Conservation (phyloP, 306 rosid genomes). For the Vigna angularis region DNA sequence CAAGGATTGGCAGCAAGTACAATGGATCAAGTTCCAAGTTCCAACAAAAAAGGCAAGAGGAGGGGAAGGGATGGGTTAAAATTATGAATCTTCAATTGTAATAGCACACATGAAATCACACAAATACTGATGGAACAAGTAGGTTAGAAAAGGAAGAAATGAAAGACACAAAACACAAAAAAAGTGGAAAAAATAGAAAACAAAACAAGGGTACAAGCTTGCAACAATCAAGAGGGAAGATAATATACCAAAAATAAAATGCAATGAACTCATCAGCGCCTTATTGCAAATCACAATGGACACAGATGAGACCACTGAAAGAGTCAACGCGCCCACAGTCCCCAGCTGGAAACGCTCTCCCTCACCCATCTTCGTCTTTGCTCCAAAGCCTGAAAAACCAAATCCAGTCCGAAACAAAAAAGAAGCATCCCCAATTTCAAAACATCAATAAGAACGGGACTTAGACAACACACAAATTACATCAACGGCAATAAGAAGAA, state of each 20-base stretch:
- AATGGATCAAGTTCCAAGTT: conserved; percentile 4
- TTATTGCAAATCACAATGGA: conserved; percentile 90
- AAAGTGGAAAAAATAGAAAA: neutral
- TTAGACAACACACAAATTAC: conserved; percentile 32
- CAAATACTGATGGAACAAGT: conserved; percentile 24
- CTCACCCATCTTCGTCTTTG: conserved; percentile 71
- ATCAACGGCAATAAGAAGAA: neutral
- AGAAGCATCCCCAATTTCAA: conserved; percentile 31
- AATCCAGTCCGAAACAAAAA: neutral
- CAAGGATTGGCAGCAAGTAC: conserved; percentile 31
- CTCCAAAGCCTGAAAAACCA: conserved; percentile 36
- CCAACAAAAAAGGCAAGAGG: conserved; percentile 6
- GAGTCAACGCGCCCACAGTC: conserved; percentile 90
- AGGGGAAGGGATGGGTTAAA: neutral
- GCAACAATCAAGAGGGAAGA: conserved; percentile 27
- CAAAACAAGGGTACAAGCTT: neutral
- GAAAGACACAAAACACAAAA: neutral
- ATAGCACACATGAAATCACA: conserved; percentile 34
- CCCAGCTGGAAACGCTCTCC: conserved; percentile 84
- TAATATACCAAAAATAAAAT: conserved; percentile 71
- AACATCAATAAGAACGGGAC: conserved; percentile 2
- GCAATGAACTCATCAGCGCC: conserved; percentile 82
- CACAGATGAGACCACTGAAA: conserved; percentile 89
- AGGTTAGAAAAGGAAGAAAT: neutral
- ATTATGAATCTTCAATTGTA: conserved; percentile 23